These are phyloP conservation scores for Pseudopithomyces maydicus DNA, from an alignment of 2,329 filamentous ascomycete genomes.

Conservation along the genomic window DNA sequence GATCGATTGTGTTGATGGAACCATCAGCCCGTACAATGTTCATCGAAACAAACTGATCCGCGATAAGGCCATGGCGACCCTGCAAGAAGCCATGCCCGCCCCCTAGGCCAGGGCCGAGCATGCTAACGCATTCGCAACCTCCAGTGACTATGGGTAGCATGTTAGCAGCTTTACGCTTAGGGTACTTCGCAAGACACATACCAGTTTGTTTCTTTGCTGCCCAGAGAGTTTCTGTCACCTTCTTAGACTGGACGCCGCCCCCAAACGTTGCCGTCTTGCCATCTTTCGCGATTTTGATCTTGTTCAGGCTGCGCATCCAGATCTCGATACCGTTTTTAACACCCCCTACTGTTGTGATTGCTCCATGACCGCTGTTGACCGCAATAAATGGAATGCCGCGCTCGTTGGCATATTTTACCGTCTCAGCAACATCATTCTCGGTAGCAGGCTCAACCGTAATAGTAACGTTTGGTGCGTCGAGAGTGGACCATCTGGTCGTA, in stretches of 20 bases:
- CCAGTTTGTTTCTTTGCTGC: not conserved
- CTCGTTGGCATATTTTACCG: not conserved
- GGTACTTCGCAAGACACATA: not conserved
- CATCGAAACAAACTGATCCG: constrained; percentile 58
- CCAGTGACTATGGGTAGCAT: constrained; percentile 17
- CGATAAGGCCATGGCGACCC: constrained; percentile 57
- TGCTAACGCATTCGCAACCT: constrained; percentile 54
- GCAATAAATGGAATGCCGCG: not conserved
- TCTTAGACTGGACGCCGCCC: not conserved
- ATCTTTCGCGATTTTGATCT: not conserved
- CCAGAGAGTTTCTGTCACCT: not conserved
- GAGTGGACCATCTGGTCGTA: too few species aligned
- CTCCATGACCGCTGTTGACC: not conserved
- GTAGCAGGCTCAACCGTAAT: not conserved
- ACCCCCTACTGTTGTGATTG: not conserved
- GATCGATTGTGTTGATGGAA: constrained; percentile 40
- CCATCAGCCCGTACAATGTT: constrained; percentile 58
- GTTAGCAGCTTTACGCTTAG: not conserved
- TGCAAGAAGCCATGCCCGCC: constrained; percentile 61
- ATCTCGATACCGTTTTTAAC: not conserved
- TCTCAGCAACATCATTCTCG: too few species aligned
- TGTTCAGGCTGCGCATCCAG: not conserved
- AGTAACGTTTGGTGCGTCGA: not conserved
- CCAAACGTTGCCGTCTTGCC: not conserved
- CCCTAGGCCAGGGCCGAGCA: constrained; percentile 56